Evolutionary conservation across 768 basidiomycete species (phyloP), one percentile per base, ranked within the genome.

Genomic region (Suillus fuscotomentosus): DNA sequence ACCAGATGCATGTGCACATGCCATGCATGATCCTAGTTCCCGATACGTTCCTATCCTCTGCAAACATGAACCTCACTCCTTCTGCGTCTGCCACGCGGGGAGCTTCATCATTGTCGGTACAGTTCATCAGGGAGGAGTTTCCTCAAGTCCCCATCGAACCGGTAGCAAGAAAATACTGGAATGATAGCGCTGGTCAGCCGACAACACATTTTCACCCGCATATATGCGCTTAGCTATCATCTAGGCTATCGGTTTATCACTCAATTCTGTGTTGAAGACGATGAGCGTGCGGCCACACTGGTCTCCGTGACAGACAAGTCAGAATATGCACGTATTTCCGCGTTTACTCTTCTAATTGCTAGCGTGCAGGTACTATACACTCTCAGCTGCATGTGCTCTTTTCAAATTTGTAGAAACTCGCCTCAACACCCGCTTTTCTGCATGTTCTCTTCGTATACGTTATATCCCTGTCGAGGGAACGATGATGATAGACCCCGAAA

Each of bases 401-500:
- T 95, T 98, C 82, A 94, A 94, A 73, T 87, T 93, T 69, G 83
- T 89, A 24, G 92, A 96, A 71, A 76, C 77, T 2, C 84, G 85
- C 59, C 76, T 91, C 60, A 90, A 92, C 67, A 86, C 84, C 0
- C 84, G 87, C 15, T 98, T 92, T 72, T 83, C 91, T 1, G 75
- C 83, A 0, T 80, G 78, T 4, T 93, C 93, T 10, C 79, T 95
- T 27, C 83, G 88, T 41, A 92, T 95, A 62, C 82, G 86, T 24
- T 95, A 91, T 70, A 80, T 86, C 1, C 86, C 91, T 2, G 88
- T 92, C 0, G 92, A 96, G 72, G 96, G 96, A 0, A 96, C 94
- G 0, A 92, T 98, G 91, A 84, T 97, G 84, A 91, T 99, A 67
- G 97, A 99, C 71, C 83, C 88, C 0, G 95, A 95, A 66, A 95